Conservation (phyloP, 2,329 filamentous ascomycete genomes). For the Eurotiales sp. region DNA sequence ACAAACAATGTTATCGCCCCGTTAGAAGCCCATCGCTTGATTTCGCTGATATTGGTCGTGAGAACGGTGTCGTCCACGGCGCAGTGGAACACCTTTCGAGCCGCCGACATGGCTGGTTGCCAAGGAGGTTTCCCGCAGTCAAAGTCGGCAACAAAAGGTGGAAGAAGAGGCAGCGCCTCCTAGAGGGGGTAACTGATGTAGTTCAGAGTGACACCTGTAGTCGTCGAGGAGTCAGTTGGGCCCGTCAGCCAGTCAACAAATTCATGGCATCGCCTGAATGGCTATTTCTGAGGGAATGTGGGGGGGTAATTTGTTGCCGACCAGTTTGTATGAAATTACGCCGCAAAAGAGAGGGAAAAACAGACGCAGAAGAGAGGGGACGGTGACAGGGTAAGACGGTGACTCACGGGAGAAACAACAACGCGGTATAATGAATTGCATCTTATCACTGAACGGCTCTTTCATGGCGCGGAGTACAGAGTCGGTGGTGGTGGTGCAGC, state of each 20-base stretch:
- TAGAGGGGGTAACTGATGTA: conserved; percentile 12
- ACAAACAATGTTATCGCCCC: conserved; percentile 49
- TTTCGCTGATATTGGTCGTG: conserved; percentile 50
- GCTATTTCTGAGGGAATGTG: conserved; percentile 18
- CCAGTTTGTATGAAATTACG: conserved; percentile 1
- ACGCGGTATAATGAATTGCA: conserved; percentile 23
- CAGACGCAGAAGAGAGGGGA: not conserved
- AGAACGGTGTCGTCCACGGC: conserved; percentile 52
- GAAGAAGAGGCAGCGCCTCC: conserved; percentile 1
- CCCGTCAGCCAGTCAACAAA: not conserved
- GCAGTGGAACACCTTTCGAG: conserved; percentile 48
- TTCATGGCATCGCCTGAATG: too few relatives aligned
- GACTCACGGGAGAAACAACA: too few relatives aligned
- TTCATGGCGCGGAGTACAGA: conserved; percentile 16
- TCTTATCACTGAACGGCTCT: conserved; percentile 23
- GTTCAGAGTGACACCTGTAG: conserved; percentile 10
- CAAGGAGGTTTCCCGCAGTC: not conserved
- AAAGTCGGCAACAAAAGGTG: not conserved
- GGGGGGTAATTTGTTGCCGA: conserved; percentile 23
- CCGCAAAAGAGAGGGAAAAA: conserved; percentile 3
- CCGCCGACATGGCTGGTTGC: conserved; percentile 34
- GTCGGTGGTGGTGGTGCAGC: conserved; percentile 15
- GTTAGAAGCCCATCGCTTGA: conserved; percentile 50
- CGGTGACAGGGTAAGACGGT: too few relatives aligned
- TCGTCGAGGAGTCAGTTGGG: not conserved